Percentiles rank a stretch among this genome's conserved stretches.
phyloP scores from a whole-genome alignment of 805 yeast genomes.

The Wickerhamiella sorbophila region DNA sequence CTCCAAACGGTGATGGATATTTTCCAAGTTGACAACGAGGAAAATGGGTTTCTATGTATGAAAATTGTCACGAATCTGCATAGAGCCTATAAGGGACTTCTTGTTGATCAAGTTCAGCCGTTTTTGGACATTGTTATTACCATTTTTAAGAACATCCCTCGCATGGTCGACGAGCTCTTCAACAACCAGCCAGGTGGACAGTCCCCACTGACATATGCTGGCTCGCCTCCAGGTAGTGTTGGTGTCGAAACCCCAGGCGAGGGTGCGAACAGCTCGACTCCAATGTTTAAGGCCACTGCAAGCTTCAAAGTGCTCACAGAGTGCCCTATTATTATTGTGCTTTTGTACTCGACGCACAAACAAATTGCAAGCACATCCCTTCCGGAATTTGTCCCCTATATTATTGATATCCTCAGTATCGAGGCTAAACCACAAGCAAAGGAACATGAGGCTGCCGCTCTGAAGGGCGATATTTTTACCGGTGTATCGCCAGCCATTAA shows the following conservation, averaged over 20 bases:
- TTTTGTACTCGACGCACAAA: conserved; percentile 78
- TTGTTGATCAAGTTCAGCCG: conserved; percentile 58
- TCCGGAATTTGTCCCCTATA: conserved; percentile 66
- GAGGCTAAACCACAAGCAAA: conserved; percentile 72
- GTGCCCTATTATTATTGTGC: conserved; percentile 93
- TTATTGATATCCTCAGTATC: conserved; percentile 54
- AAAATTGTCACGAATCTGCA: conserved; percentile 74
- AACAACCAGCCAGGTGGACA: conserved; percentile 19
- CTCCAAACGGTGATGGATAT: conserved; percentile 45
- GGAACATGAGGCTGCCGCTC: conserved; percentile 46
- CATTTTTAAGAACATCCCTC: conserved; percentile 68
- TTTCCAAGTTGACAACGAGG: conserved; percentile 75
- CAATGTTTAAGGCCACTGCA: conserved; percentile 46
- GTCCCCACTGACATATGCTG: conserved; percentile 3
- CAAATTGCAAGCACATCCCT: conserved; percentile 55
- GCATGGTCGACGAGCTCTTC: conserved; percentile 58
- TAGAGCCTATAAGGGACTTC: conserved; percentile 58
- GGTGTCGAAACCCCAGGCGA: conserved; percentile 29
- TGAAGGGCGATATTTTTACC: conserved; percentile 45
- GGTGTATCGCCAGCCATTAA: conserved; percentile 61
- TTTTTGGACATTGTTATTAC: conserved; percentile 64
- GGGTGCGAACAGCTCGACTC: conserved; percentile 2
- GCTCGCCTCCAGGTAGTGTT: conserved; percentile 27
- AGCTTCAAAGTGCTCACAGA: conserved; percentile 90
- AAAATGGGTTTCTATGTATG: conserved; percentile 84